A percentile compares a stretch with the other conserved stretches of the same genome.
phyloP scores from a whole-genome alignment of 805 yeast species.

The Millerozyma acaciae region DNA sequence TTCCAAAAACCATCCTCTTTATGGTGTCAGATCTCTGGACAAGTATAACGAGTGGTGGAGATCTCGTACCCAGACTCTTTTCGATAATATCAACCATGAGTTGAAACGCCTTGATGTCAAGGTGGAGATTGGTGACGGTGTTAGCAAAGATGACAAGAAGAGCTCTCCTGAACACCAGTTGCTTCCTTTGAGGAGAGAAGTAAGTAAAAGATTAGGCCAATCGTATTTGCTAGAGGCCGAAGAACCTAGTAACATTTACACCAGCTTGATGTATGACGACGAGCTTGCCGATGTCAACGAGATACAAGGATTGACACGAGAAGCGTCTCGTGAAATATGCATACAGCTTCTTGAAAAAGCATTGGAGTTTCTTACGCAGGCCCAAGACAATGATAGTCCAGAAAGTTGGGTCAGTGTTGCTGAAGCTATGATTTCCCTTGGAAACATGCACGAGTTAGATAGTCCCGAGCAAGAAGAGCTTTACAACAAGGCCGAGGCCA shows the following conservation, averaged over 20 bases:
- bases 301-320: slow-evolving; percentile 31
- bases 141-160: slow-evolving; percentile 10
- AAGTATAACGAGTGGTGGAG: slow-evolving; percentile 57
- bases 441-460: slow-evolving; percentile 66
- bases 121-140: slow-evolving; percentile 7
- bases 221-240: slow-evolving; percentile 64
- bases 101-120: slow-evolving; percentile 5
- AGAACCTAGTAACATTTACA: slow-evolving; percentile 50
- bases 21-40: slow-evolving; percentile 34
- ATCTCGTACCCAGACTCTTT: slow-evolving; percentile 34
- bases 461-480: slow-evolving; percentile 61
- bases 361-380: slow-evolving; percentile 50
- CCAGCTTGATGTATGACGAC: slow-evolving; percentile 56
- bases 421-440: slow-evolving; percentile 78
- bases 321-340: slow-evolving; percentile 49
- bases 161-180: slow-evolving; percentile 3
- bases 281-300: slow-evolving; percentile 26
- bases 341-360: slow-evolving; percentile 49
- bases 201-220: slow-evolving; percentile 57
- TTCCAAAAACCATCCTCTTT: slow-evolving; percentile 54
- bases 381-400: slow-evolving; percentile 71
- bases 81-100: slow-evolving; percentile 27
- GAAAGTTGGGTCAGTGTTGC: slow-evolving; percentile 80
- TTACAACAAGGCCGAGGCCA: slow-evolving; percentile 66
- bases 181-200: slow-evolving; percentile 27